phyloP scores from a whole-genome alignment of 257 asterid genomes.

The Salvia hispanica region DNA sequence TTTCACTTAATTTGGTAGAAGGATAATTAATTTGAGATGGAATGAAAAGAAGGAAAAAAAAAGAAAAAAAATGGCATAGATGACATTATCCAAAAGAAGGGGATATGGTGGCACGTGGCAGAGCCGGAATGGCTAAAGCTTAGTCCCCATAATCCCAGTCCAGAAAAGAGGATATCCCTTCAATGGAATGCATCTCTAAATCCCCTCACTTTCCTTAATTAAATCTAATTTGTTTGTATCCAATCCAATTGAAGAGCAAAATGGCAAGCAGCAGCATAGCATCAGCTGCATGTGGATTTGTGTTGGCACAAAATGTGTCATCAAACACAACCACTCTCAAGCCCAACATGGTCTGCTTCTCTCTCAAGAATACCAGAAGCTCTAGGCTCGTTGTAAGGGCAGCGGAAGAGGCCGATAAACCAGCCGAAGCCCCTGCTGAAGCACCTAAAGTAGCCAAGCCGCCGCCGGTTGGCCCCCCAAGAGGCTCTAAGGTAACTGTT shows the following conservation, averaged over 20 bases:
- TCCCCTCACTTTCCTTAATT: slow-evolving; percentile 22
- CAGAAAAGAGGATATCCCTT: slow-evolving; percentile 59
- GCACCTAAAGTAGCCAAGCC: slow-evolving; percentile 74
- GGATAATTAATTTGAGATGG: too few relatives aligned
- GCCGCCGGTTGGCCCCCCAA: slow-evolving; percentile 88
- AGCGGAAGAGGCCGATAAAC: slow-evolving; percentile 43
- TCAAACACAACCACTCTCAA: slow-evolving; percentile 33
- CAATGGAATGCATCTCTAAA: slow-evolving; percentile 42
- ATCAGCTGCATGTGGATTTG: slow-evolving; percentile 64
- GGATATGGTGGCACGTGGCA: slow-evolving; percentile 73
- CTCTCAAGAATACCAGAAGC: slow-evolving; percentile 43
- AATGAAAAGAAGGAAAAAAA: neutral
- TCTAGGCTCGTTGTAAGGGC: slow-evolving; percentile 65
- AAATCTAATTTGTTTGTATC: slow-evolving; percentile 23
- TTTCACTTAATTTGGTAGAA: too few relatives aligned
- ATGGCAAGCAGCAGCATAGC: slow-evolving; percentile 88
- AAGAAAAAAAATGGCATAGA: slow-evolving; percentile 9
- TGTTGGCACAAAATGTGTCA: slow-evolving; percentile 49
- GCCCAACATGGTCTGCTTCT: slow-evolving; percentile 40
- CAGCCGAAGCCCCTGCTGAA: slow-evolving; percentile 30
- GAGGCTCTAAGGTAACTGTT: slow-evolving; percentile 88
- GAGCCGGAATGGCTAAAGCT: slow-evolving; percentile 44
- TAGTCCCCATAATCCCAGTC: too few relatives aligned
- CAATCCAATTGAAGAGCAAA: slow-evolving; percentile 12
- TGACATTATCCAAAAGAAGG: slow-evolving; percentile 65